Evolutionary conservation across 176 grass and related monocot species (phyloP), one percentile per base, ranked within the genome.

Genomic region (Phoenix roebelenii): DNA sequence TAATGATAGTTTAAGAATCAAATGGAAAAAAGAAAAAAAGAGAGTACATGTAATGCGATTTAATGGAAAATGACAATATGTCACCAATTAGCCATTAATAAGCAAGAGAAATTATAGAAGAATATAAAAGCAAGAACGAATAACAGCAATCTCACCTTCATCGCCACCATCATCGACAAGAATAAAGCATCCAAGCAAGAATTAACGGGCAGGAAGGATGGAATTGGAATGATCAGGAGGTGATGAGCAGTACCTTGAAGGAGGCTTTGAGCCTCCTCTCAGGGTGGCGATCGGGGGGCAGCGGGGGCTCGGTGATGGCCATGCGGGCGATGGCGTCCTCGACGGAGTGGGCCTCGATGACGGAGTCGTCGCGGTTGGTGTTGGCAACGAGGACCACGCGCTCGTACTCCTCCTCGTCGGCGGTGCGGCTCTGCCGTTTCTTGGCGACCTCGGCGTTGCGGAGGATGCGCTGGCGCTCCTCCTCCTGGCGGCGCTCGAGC

Each of bases 351-450:
- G 93, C 93, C 73, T 98, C 93, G 56, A 98, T 85, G 73, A 98
- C 18, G 26, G 84, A 98, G 65, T 98, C 93, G 49, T 98, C 87
- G 64, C 93, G 80, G 70, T 98, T 98, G 59, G 93, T 98, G 67
- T 98, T 98, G 49, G 71, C 77, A 32, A 92, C 88, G 48, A 98
- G 74, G 28, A 98, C 84, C 51, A 89, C 70, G 59, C 76, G 67
- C 70, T 92, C 81, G 49, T 98, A 98, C 73, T 92, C 93, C 70
- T 98, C 88, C 79, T 98, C 93, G 19, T 79, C 81, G 32, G 82
- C 85, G 64, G 76, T 58, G 52, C 93, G 85, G 18, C 44, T 83
- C 66, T 89, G 76, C 44, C 79, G 80, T 67, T 92, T 98, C 73
- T 85, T 91, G 5, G 84, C 75, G 20, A 59, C 73, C 79, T 97